phyloP scores from a whole-genome alignment of 2,329 filamentous ascomycete species.

The Ceratocystis cacaofunesta region DNA sequence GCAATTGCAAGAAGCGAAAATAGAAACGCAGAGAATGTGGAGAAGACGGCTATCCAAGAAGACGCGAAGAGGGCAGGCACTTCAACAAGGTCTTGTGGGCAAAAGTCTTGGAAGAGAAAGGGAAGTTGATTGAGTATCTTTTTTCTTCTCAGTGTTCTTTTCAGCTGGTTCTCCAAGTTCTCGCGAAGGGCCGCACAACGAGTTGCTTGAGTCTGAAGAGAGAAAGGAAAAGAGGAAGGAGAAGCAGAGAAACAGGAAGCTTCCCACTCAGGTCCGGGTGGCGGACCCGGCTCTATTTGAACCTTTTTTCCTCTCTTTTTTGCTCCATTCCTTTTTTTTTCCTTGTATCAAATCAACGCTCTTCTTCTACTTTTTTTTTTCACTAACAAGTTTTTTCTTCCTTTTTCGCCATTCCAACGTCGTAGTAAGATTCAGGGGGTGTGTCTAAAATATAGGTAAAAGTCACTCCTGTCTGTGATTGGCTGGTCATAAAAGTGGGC shows the following conservation, averaged over 20 bases:
- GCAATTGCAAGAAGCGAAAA: constrained; percentile 6
- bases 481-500: constrained; percentile 3
- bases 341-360: not conserved
- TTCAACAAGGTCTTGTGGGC: not conserved
- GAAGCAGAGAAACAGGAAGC: not conserved
- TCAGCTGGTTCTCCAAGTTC: constrained; percentile 18
- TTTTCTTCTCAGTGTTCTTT: constrained; percentile 15
- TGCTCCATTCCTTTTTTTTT: not conserved
- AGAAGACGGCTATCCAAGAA: constrained; percentile 10
- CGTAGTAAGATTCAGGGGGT: constrained; percentile 1
- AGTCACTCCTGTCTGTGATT: not conserved
- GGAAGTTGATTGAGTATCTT: not conserved
- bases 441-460: constrained; percentile 1
- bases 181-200: constrained; percentile 15
- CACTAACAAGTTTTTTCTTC: not conserved
- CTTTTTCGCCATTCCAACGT: not conserved
- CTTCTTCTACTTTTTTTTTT: not conserved
- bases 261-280: not conserved
- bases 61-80: not conserved
- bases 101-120: not conserved
- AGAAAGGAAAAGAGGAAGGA: constrained; percentile 3
- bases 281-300: constrained; percentile 13
- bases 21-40: constrained; percentile 9
- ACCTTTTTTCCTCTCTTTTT: not conserved
- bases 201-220: constrained; percentile 16